Conservation (phyloP, 345 rosid species). For the Moricandia arvensis region DNA sequence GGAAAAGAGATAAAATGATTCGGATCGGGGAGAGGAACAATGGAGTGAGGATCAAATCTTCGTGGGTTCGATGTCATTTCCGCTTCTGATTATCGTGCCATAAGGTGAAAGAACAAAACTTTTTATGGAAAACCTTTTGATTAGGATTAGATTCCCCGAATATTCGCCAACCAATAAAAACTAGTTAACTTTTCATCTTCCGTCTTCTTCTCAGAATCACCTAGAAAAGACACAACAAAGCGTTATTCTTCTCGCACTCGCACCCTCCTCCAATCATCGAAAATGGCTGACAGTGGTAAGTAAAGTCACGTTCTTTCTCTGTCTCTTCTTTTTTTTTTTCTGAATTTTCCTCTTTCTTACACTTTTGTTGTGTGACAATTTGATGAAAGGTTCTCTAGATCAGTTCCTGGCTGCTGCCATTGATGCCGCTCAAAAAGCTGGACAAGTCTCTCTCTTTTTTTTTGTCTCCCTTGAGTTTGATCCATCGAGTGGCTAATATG, state of each 20-base stretch:
- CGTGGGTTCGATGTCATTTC: neutral
- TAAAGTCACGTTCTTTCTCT: neutral
- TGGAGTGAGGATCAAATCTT: neutral
- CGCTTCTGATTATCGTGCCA: neutral
- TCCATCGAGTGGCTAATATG: neutral
- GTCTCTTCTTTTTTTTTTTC: neutral
- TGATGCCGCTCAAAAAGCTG: constrained; percentile 89
- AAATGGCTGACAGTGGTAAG: constrained; percentile 63
- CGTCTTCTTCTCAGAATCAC: neutral
- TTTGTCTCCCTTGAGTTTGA: neutral
- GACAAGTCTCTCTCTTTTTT: constrained; percentile 51
- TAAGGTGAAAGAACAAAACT: neutral
- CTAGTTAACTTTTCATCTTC: too few relatives aligned
- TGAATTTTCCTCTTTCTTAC: constrained; percentile 5
- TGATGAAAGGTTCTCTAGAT: constrained; percentile 53
- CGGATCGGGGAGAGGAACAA: neutral
- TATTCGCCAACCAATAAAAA: constrained; percentile 2
- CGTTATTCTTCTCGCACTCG: neutral
- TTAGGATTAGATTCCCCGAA: constrained; percentile 9
- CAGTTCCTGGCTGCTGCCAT: constrained; percentile 65
- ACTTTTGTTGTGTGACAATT: constrained; percentile 4
- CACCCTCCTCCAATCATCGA: neutral
- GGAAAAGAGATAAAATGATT: neutral
- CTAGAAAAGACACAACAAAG: constrained; percentile 14
- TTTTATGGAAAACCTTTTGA: neutral